phyloP scores from a whole-genome alignment of 306 rosid species.

The Acacia confusa region DNA sequence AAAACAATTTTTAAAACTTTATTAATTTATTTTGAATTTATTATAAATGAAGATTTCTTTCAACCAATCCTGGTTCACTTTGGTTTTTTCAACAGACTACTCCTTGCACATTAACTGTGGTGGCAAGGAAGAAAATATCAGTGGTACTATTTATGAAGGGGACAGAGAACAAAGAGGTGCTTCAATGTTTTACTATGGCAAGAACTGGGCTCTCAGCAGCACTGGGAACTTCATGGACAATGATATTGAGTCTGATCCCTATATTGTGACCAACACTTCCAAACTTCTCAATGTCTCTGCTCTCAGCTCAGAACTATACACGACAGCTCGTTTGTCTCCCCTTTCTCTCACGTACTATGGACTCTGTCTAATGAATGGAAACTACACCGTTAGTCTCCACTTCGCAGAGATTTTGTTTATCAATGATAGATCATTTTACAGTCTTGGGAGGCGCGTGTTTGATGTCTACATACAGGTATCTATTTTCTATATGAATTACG shows the following conservation, averaged over 20 bases:
- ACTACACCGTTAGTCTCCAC: constrained; percentile 78
- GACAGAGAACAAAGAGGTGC: constrained; percentile 81
- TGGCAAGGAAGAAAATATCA: constrained; percentile 63
- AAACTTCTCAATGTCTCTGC: constrained; percentile 51
- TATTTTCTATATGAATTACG: not conserved
- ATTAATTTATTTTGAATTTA: not conserved
- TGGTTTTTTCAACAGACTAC: constrained; percentile 46
- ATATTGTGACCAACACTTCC: constrained; percentile 60
- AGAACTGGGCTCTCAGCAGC: constrained; percentile 89
- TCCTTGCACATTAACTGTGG: constrained; percentile 84
- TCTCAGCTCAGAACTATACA: constrained; percentile 53
- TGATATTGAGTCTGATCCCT: constrained; percentile 67
- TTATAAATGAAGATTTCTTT: constrained; percentile 4
- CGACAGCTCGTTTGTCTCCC: constrained; percentile 78
- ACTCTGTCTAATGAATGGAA: constrained; percentile 76
- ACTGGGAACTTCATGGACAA: constrained; percentile 93
- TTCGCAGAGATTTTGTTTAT: constrained; percentile 85
- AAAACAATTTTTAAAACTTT: not conserved
- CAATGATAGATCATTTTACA: constrained; percentile 55
- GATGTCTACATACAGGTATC: constrained; percentile 88
- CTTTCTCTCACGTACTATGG: constrained; percentile 91
- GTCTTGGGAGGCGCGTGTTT: constrained; percentile 73
- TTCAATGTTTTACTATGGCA: constrained; percentile 53
- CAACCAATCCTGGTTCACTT: not conserved
- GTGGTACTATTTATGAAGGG: constrained; percentile 48